Conservation (phyloP, 805 yeast species). For the Suhomyces xylopsoci region DNA sequence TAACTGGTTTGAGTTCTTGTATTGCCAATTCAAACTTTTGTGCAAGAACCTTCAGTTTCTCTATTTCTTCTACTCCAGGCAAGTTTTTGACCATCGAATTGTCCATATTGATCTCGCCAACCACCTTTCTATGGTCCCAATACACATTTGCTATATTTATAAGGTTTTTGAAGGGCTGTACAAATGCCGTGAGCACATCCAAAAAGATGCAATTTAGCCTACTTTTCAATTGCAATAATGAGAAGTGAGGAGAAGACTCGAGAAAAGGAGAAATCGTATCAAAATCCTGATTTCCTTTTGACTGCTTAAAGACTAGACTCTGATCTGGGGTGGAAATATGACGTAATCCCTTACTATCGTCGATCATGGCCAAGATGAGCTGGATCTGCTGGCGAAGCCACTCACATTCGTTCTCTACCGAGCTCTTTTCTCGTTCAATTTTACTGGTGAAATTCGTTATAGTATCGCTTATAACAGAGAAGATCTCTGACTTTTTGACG, state of each 20-base stretch:
- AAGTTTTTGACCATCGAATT: conserved; percentile 18
- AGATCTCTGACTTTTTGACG: conserved; percentile 48
- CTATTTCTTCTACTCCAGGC: conserved; percentile 31
- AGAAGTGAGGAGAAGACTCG: conserved; percentile 17
- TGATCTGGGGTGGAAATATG: conserved; percentile 19
- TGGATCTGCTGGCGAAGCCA: conserved; percentile 44
- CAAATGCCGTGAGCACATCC: conserved; percentile 32
- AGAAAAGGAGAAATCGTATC: conserved; percentile 22
- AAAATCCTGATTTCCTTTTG: conserved; percentile 26
- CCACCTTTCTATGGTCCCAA: conserved; percentile 25
- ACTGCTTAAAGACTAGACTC: conserved; percentile 32
- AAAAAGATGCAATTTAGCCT: conserved; percentile 35
- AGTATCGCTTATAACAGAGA: conserved; percentile 47
- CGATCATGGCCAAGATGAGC: conserved; percentile 37
- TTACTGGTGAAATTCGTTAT: conserved; percentile 38
- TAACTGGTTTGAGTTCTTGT: conserved; percentile 13
- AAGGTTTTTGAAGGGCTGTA: conserved; percentile 28
- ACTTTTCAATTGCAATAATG: conserved; percentile 29
- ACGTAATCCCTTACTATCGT: conserved; percentile 32
- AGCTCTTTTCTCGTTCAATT: conserved; percentile 35
- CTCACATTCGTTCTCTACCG: conserved; percentile 42
- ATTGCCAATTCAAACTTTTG: conserved; percentile 29
- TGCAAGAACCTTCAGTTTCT: conserved; percentile 25
- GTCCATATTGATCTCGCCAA: conserved; percentile 20
- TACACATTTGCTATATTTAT: conserved; percentile 24